Conservation (phyloP, 2,329 filamentous ascomycete species). For the Dactylella cylindrospora region DNA sequence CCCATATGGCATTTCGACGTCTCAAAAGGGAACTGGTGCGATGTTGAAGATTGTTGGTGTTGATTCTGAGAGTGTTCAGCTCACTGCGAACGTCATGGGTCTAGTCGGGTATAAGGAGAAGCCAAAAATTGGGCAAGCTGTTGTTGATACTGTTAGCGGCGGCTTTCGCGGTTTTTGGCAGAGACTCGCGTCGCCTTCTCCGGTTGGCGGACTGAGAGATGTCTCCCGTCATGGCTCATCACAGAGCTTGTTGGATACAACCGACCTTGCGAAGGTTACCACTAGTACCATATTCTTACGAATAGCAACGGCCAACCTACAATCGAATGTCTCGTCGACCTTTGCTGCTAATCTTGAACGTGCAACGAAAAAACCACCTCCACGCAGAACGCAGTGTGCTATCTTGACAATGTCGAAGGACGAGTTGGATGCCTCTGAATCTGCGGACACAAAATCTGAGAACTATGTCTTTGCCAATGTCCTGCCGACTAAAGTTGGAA, state of each 20-base stretch:
- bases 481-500: constrained; percentile 81
- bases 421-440: constrained; percentile 68
- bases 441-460: constrained; percentile 58
- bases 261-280: constrained; percentile 49
- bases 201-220: constrained; percentile 14
- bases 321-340: constrained; percentile 69
- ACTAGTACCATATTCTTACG: constrained; percentile 83
- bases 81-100: constrained; percentile 86
- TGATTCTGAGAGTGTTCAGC: constrained; percentile 82
- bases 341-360: constrained; percentile 87
- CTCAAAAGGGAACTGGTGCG: constrained; percentile 53
- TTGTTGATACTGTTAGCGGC: constrained; percentile 37
- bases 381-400: constrained; percentile 79
- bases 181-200: constrained; percentile 23
- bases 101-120: constrained; percentile 53
- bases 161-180: constrained; percentile 39
- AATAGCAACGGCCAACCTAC: constrained; percentile 79
- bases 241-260: constrained; percentile 17
- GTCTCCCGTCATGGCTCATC: constrained; percentile 32
- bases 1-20: constrained; percentile 54
- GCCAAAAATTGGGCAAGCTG: constrained; percentile 32
- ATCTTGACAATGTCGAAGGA: constrained; percentile 91
- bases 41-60: constrained; percentile 84
- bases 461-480: constrained; percentile 77
- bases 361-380: constrained; percentile 95